Base-by-base conservation (phyloP, 1,139 yeast species). In the Saccharomyces hybrid region DNA sequence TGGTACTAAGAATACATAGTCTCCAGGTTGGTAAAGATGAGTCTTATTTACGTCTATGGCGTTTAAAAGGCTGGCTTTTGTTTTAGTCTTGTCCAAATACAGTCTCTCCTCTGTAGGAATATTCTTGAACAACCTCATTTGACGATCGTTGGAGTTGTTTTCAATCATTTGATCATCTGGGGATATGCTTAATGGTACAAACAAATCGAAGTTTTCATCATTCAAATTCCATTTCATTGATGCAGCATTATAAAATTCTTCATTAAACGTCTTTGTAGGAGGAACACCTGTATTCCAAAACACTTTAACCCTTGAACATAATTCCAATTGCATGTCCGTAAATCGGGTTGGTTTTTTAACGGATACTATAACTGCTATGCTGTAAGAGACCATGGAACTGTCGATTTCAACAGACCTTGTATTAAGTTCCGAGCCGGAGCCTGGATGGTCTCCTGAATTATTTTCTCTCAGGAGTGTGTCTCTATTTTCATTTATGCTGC, bases 1-100 rank as follows among this genome's bases (percentile, higher is more conserved):
- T 0, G 96, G 95, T 47, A 90, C 73, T 48, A 88, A 71, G 67
- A 86, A 90, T 1, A 89, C 83, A 65, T 90, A 90, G 63, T 86
- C 81, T 31, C 97, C 97, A 8, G 96, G 68, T 49, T 64, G 62
- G 29, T 62, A 60, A 29, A 52, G 52, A 14, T 60, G 58, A 14
- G 52, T 49, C 19, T 52, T 49, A 9, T 42, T 51, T 16, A 52
- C 13, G 26, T 55, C 55, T 16, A 64, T 28, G 5, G 54, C 48
- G 4, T 57, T 53, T 27, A 62, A 38, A 9, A 65, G 54, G 6
- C 54, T 52, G 3, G 55, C 48, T 50, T 54, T 58, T 5, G 60
- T 54, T 46, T 57, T 58, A 6, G 54, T 57, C 47, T 60, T 63
- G 49, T 59, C 64, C 23, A 62, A 50, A 55, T 61, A 67, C 19